phyloP scores from a whole-genome alignment of 2,329 filamentous ascomycete genomes.

The Emmonsia crescens region DNA sequence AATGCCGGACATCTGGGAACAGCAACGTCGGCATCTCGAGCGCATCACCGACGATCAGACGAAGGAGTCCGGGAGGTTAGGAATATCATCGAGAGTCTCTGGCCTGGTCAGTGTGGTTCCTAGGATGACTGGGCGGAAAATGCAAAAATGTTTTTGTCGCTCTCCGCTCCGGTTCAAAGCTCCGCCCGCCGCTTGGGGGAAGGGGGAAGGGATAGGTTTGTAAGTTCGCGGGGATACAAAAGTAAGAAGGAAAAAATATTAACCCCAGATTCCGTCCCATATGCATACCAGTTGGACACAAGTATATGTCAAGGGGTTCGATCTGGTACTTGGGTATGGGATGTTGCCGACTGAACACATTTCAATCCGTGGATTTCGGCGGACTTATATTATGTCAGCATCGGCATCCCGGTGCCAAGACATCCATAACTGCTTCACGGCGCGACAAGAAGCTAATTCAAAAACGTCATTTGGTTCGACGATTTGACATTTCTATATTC shows the following conservation, averaged over 20 bases:
- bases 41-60: constrained; percentile 28
- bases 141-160: not conserved
- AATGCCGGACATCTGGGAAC: constrained; percentile 26
- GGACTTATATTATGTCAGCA: not conserved
- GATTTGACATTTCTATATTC: too few relatives aligned
- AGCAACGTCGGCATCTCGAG: constrained; percentile 27
- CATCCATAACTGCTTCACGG: too few relatives aligned
- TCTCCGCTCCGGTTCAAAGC: not conserved
- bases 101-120: not conserved
- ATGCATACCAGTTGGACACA: not conserved
- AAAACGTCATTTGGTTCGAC: too few relatives aligned
- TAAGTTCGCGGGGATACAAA: not conserved
- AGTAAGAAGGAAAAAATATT: not conserved
- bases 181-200: not conserved
- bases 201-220: not conserved
- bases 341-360: not conserved
- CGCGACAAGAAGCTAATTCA: too few relatives aligned
- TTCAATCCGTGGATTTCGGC: not conserved
- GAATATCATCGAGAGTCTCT: constrained; percentile 3
- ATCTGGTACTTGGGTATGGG: not conserved
- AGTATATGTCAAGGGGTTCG: not conserved
- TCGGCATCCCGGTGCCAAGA: not conserved
- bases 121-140: not conserved
- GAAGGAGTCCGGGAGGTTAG: constrained; percentile 11
- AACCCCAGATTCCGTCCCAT: not conserved